Evolutionary conservation across 768 basidiomycete species (phyloP).

Genomic region (Crepidotus variabilis): DNA sequence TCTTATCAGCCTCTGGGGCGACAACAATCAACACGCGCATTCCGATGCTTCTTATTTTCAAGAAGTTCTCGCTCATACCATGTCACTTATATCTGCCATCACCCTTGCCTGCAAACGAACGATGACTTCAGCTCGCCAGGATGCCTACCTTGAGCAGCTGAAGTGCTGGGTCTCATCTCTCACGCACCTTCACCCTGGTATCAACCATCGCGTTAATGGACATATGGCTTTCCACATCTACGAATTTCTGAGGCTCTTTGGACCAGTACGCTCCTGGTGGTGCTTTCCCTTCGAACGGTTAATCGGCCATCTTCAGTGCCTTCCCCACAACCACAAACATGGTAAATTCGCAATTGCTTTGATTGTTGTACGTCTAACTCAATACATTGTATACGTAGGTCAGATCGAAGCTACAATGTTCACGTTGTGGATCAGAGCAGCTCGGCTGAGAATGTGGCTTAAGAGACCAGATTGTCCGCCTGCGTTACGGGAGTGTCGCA

Average conservation of each 20-base stretch:
- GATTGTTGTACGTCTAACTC: no score
- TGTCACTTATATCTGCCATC: constrained; percentile 13
- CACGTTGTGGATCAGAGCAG: constrained; percentile 1
- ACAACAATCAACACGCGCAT: not conserved
- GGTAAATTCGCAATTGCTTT: constrained; percentile 6
- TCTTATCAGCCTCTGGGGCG: constrained; percentile 28
- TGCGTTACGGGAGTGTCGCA: constrained; percentile 9
- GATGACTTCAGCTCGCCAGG: constrained; percentile 1
- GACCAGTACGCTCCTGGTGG: constrained; percentile 32
- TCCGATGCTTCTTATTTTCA: not conserved
- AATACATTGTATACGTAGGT: constrained; percentile 5
- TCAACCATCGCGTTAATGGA: constrained; percentile 11
- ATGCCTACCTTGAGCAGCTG: constrained; percentile 9
- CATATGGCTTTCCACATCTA: constrained; percentile 25
- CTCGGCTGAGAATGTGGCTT: constrained; percentile 9
- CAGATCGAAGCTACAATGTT: constrained; percentile 11
- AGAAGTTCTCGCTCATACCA: constrained; percentile 5
- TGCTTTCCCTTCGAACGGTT: constrained; percentile 30
- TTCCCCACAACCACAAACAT: constrained; percentile 23
- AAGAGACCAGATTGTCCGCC: constrained; percentile 7
- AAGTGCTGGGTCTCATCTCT: constrained; percentile 9
- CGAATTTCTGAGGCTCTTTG: constrained; percentile 22
- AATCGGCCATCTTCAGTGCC: constrained; percentile 28
- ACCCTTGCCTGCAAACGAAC: constrained; percentile 7
- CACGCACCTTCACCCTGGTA: constrained; percentile 7